These are phyloP conservation scores for Fusarium subglutinans DNA, from an alignment of 2,329 filamentous ascomycete genomes.

Conservation along the genomic window DNA sequence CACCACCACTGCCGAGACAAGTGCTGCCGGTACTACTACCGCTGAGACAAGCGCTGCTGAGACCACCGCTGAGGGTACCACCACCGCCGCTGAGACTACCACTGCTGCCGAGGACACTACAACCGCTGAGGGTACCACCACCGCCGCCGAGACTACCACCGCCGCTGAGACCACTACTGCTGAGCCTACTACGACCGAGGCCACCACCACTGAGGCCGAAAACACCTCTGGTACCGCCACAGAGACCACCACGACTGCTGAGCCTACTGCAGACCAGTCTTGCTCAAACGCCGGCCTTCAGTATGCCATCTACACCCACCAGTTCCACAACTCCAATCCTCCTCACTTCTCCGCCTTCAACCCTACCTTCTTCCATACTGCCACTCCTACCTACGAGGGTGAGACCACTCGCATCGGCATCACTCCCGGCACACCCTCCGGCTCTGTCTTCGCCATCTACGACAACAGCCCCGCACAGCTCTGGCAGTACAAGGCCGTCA, in stretches of 20 bases:
- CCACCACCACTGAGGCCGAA: background rate
- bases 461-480: background rate
- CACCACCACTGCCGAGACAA: background rate
- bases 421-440: background rate
- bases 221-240: background rate
- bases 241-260: background rate
- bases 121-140: background rate
- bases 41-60: background rate
- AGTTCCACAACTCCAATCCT: background rate
- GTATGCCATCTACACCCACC: background rate
- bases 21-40: background rate
- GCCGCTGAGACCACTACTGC: background rate
- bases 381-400: background rate
- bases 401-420: background rate
- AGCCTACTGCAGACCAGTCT: conserved; percentile 6
- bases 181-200: background rate
- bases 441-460: background rate
- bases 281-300: conserved; percentile 1
- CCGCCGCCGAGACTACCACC: background rate
- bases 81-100: background rate
- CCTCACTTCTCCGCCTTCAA: conserved; percentile 3
- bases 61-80: background rate
- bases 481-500: conserved; percentile 12
- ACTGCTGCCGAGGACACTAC: background rate
- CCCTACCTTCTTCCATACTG: background rate